Percentiles rank a stretch among this genome's conserved stretches.
phyloP scores from a whole-genome alignment of 2,329 filamentous ascomycete genomes.

The Apiospora phragmitis region DNA sequence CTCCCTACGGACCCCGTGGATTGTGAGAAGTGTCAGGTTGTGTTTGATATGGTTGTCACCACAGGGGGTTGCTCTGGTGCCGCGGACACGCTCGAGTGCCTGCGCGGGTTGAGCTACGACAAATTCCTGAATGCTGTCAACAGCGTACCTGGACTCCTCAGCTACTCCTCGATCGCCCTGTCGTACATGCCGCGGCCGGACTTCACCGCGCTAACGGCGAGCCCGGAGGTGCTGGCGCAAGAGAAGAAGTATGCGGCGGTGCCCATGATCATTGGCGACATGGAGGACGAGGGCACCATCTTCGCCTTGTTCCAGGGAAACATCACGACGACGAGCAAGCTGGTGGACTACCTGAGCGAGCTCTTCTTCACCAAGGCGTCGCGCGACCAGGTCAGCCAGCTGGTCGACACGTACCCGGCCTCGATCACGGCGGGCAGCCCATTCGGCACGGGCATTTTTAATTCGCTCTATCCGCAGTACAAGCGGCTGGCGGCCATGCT shows the following conservation, averaged over 20 bases:
- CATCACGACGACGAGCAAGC: slow-evolving; percentile 58
- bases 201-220: slow-evolving; percentile 59
- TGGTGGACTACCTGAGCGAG: slow-evolving; percentile 62
- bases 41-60: slow-evolving; percentile 63
- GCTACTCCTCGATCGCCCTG: slow-evolving; percentile 68
- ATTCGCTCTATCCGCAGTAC: slow-evolving; percentile 74
- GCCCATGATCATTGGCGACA: slow-evolving; percentile 69
- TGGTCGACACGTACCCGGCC: slow-evolving; percentile 66
- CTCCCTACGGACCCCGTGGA: slow-evolving; percentile 65
- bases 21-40: slow-evolving; percentile 61
- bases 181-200: slow-evolving; percentile 77
- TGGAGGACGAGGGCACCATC: slow-evolving; percentile 79
- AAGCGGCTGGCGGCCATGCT: slow-evolving; percentile 76
- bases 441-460: slow-evolving; percentile 67
- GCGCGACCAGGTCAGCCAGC: slow-evolving; percentile 46
- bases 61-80: slow-evolving; percentile 61
- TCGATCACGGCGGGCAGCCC: slow-evolving; percentile 63
- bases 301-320: slow-evolving; percentile 71
- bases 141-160: slow-evolving; percentile 67
- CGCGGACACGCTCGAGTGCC: slow-evolving; percentile 62
- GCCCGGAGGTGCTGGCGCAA: slow-evolving; percentile 58
- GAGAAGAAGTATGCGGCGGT: slow-evolving; percentile 58
- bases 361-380: slow-evolving; percentile 62
- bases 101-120: slow-evolving; percentile 61
- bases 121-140: slow-evolving; percentile 66